Percentiles rank a stretch among this genome's conserved stretches.
phyloP scores from a whole-genome alignment of 2,329 filamentous ascomycete species.

The Capronia coronata region DNA sequence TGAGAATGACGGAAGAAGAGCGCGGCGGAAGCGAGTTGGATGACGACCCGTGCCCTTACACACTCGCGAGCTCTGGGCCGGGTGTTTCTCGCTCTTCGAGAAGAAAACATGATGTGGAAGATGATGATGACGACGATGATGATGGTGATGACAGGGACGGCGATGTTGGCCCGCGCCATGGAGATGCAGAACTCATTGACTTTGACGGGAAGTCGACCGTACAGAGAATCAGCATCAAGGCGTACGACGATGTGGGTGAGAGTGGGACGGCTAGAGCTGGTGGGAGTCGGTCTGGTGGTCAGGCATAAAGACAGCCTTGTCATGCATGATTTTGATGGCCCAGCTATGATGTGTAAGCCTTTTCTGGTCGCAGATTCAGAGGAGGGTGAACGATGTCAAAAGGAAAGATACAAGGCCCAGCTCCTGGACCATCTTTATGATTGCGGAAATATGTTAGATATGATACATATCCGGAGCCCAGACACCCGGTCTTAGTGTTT shows the following conservation, averaged over 20 bases:
- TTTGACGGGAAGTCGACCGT: constrained; percentile 1
- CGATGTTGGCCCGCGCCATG: not conserved
- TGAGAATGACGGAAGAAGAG: constrained; percentile 6
- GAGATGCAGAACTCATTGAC: constrained; percentile 9
- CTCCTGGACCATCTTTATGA: no score
- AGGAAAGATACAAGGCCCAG: no score
- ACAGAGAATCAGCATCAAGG: constrained; percentile 2
- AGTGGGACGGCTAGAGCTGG: not conserved
- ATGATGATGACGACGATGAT: constrained; percentile 1
- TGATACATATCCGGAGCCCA: no score
- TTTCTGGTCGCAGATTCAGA: no score
- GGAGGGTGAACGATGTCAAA: no score
- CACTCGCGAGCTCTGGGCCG: no score
- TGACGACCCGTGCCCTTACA: not conserved
- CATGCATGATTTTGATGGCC: no score
- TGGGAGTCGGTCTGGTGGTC: not conserved
- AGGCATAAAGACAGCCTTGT: not conserved
- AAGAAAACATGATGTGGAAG: no score
- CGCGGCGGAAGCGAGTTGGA: not conserved
- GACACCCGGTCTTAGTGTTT: no score
- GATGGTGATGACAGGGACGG: not conserved
- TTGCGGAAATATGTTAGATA: no score
- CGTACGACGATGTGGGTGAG: not conserved
- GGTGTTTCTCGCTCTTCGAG: no score
- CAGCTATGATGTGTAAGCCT: no score